Evolutionary conservation across 2,329 filamentous ascomycete genomes (phyloP).

Genomic region (Diaporthe helianthi): DNA sequence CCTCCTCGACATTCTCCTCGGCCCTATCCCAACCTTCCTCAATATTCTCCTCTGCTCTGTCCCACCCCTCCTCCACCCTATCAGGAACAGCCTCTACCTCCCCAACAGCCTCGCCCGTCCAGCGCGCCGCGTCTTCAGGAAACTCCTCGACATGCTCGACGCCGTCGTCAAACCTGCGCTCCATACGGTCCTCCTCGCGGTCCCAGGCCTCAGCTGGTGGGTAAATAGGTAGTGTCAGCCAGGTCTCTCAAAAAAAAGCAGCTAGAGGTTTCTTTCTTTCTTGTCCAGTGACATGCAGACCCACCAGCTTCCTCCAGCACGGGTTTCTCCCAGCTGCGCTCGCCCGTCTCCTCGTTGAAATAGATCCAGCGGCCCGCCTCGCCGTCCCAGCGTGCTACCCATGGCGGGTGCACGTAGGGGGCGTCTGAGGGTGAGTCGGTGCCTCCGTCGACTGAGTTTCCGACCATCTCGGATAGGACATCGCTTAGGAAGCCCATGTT

Average conservation of each 20-base stretch:
- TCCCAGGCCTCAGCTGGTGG: slow-evolving; percentile 11
- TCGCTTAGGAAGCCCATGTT: slow-evolving; percentile 29
- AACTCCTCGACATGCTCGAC: slow-evolving; percentile 26
- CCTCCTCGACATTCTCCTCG: slow-evolving; percentile 21
- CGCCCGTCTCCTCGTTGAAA: slow-evolving; percentile 31
- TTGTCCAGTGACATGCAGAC: neutral
- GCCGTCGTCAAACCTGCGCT: slow-evolving; percentile 28
- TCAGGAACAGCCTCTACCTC: slow-evolving; percentile 27
- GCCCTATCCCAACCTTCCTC: slow-evolving; percentile 21
- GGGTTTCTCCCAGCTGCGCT: slow-evolving; percentile 30
- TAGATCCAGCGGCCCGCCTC: slow-evolving; percentile 31
- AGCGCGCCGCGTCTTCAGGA: slow-evolving; percentile 30
- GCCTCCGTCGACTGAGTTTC: slow-evolving; percentile 8
- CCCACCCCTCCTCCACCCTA: slow-evolving; percentile 17
- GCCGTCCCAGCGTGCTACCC: slow-evolving; percentile 29
- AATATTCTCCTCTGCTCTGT: slow-evolving; percentile 20
- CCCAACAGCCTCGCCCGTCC: slow-evolving; percentile 28
- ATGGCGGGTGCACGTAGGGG: slow-evolving; percentile 29
- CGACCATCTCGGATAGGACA: slow-evolving; percentile 24
- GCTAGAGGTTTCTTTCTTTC: rapidly evolving
- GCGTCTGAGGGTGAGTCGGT: slow-evolving; percentile 23
- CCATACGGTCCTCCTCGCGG: slow-evolving; percentile 26
- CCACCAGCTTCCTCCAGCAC: slow-evolving; percentile 30
- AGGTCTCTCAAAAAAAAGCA: too few relatives aligned
- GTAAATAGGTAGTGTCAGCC: neutral